phyloP scores from a whole-genome alignment of 2,329 filamentous ascomycete genomes.

The Didymella keratinophila region DNA sequence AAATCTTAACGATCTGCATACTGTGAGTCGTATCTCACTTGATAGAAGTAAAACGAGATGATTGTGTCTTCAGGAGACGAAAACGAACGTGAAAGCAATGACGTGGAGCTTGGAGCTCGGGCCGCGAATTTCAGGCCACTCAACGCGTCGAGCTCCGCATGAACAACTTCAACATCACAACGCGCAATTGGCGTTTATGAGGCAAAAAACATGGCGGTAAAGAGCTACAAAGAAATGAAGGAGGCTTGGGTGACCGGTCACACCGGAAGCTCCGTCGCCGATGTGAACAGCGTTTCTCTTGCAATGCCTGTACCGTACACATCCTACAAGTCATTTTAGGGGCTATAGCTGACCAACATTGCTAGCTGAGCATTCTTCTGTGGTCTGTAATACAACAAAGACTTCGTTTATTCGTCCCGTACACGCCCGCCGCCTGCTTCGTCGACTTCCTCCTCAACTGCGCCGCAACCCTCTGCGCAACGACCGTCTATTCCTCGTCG shows the following conservation, averaged over 20 bases:
- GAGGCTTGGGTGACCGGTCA: conserved; percentile 95
- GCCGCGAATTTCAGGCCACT: conserved; percentile 26
- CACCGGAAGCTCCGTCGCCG: conserved; percentile 79
- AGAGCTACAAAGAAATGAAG: conserved; percentile 87
- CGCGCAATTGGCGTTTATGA: conserved; percentile 24
- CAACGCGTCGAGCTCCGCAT: conserved; percentile 26
- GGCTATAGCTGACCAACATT: conserved; percentile 36
- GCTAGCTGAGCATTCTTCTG: conserved; percentile 78
- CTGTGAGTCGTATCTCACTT: not conserved
- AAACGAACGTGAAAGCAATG: conserved; percentile 3
- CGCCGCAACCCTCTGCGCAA: conserved; percentile 80
- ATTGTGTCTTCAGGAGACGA: not conserved
- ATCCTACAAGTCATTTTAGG: conserved; percentile 23
- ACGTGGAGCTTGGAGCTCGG: conserved; percentile 20
- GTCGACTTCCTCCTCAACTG: conserved; percentile 91
- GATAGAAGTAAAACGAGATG: not conserved
- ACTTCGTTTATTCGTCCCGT: conserved; percentile 82
- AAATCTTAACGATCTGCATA: not conserved
- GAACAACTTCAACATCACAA: conserved; percentile 16
- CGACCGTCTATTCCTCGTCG: conserved; percentile 80
- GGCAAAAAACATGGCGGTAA: conserved; percentile 38
- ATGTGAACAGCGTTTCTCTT: conserved; percentile 86
- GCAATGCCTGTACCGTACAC: conserved; percentile 75
- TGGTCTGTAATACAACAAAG: conserved; percentile 90
- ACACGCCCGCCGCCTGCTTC: conserved; percentile 70